phyloP scores from a whole-genome alignment of 2,329 filamentous ascomycete species.

The Aspergillus sp. region DNA sequence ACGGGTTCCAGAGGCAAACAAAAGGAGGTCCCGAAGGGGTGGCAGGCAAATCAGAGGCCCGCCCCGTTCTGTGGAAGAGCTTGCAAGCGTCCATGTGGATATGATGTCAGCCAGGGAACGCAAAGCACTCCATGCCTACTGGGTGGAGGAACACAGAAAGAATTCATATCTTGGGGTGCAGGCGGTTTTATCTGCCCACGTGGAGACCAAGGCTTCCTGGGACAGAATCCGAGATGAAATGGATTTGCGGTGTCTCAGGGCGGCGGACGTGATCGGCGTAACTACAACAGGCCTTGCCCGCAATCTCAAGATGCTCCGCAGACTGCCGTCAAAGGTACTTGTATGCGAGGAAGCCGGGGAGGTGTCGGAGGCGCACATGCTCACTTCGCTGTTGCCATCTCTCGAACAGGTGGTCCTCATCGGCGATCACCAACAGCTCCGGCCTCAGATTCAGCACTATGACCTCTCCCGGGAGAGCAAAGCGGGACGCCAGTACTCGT shows the following conservation, averaged over 20 bases:
- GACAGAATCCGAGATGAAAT: conserved; percentile 23
- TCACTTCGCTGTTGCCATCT: conserved; percentile 39
- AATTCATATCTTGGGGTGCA: conserved; percentile 1
- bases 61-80: conserved; percentile 6
- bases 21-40: conserved; percentile 4
- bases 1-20: conserved; percentile 18
- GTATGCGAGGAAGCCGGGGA: conserved; percentile 46
- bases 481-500: conserved; percentile 37
- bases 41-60: conserved; percentile 4
- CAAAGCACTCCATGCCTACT: conserved; percentile 24
- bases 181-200: conserved; percentile 3
- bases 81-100: conserved; percentile 11
- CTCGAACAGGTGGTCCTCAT: conserved; percentile 45
- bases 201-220: conserved; percentile 11
- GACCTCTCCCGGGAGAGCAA: conserved; percentile 32
- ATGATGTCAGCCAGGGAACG: conserved; percentile 24
- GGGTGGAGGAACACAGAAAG: conserved; percentile 20
- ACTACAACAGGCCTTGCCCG: conserved; percentile 54
- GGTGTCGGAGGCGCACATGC: conserved; percentile 41
- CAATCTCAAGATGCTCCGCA: conserved; percentile 44
- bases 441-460: conserved; percentile 40
- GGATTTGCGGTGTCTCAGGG: conserved; percentile 25
- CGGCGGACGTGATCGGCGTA: conserved; percentile 52
- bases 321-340: conserved; percentile 40
- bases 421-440: conserved; percentile 45